These are phyloP conservation scores for Celoporthe dispersa DNA, from an alignment of 2,329 filamentous ascomycete genomes.

Conservation along the genomic window DNA sequence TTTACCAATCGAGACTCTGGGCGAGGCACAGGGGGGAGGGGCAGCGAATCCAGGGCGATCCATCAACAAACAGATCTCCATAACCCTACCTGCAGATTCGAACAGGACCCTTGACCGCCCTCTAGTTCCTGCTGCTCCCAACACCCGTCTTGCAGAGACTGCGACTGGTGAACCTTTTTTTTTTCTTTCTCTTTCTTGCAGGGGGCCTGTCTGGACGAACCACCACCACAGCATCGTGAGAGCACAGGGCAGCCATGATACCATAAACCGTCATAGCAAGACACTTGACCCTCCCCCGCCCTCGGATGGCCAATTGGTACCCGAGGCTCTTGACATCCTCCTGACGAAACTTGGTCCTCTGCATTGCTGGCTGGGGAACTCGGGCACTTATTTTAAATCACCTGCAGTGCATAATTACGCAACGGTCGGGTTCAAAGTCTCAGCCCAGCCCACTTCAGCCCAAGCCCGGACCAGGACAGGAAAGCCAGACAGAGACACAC, in stretches of 20 bases:
- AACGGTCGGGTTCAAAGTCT: neutral
- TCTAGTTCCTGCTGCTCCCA: slow-evolving; percentile 7
- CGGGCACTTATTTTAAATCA: neutral
- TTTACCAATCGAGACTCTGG: slow-evolving; percentile 5
- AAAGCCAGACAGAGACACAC: neutral
- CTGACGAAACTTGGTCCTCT: neutral
- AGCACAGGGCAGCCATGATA: slow-evolving; percentile 20
- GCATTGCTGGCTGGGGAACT: neutral
- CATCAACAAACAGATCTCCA: slow-evolving; percentile 13
- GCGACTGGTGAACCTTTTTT: neutral
- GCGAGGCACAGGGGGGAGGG: neutral
- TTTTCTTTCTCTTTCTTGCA: neutral
- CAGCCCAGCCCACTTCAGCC: neutral
- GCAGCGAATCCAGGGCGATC: neutral
- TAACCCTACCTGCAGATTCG: slow-evolving; percentile 3
- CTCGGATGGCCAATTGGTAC: slow-evolving; percentile 1
- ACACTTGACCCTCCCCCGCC: neutral
- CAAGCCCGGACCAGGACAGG: neutral
- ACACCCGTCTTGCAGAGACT: neutral
- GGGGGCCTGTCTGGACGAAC: neutral
- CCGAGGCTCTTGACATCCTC: neutral
- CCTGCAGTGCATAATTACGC: neutral
- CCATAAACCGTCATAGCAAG: slow-evolving; percentile 10
- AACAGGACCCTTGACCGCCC: slow-evolving; percentile 18
- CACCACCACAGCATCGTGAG: slow-evolving; percentile 9